Percentiles rank a stretch among this genome's conserved stretches.
These are phyloP conservation scores for Daedalea quercina DNA, from an alignment of 768 basidiomycete species.

Conservation along the genomic window DNA sequence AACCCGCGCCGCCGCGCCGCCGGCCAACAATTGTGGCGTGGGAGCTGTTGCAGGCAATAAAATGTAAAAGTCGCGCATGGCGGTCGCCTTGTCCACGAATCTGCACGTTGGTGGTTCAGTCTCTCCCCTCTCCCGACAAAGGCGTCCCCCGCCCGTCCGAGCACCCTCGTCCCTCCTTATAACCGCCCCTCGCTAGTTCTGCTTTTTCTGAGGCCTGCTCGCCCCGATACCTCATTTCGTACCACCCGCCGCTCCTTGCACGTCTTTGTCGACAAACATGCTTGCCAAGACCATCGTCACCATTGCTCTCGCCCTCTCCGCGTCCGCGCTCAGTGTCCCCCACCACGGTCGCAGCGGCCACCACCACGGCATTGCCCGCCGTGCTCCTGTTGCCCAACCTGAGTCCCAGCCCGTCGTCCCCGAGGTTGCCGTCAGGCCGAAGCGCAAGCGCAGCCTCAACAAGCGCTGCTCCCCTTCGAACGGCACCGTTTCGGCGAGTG, in stretches of 20 bases:
- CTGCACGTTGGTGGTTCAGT: neutral
- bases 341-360: slow-evolving; percentile 2
- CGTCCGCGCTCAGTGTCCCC: slow-evolving; percentile 1
- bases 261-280: slow-evolving; percentile 29
- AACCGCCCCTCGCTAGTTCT: slow-evolving; percentile 7
- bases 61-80: slow-evolving; percentile 1
- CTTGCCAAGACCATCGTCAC: slow-evolving; percentile 28
- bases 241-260: slow-evolving; percentile 6
- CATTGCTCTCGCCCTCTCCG: slow-evolving; percentile 6
- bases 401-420: neutral
- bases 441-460: slow-evolving; percentile 5
- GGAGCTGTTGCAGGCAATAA: neutral
- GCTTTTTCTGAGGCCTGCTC: slow-evolving; percentile 5
- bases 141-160: slow-evolving; percentile 1
- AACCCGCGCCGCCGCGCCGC: neutral
- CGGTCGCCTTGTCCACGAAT: slow-evolving; percentile 6
- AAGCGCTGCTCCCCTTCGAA: slow-evolving; percentile 1
- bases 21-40: slow-evolving; percentile 2
- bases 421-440: neutral
- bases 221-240: slow-evolving; percentile 4
- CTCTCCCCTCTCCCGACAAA: slow-evolving; percentile 1
- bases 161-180: slow-evolving; percentile 2
- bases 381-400: neutral
- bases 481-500: slow-evolving; percentile 26
- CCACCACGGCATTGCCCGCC: slow-evolving; percentile 4